Conservation (phyloP, 495 filamentous ascomycete species). For the Tuber indicum region DNA sequence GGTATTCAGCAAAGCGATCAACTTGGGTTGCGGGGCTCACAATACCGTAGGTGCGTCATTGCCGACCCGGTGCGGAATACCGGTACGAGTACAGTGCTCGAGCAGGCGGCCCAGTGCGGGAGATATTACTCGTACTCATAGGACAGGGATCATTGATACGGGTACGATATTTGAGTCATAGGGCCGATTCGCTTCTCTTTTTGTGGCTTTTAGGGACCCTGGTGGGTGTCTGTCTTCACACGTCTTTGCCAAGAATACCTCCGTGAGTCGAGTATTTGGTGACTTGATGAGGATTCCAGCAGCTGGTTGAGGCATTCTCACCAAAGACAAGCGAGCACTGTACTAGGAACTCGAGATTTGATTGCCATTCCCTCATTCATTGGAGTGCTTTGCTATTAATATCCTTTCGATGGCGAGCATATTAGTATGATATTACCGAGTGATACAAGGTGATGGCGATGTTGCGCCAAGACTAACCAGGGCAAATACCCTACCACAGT, state of each 20-base stretch:
- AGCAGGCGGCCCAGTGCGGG: neutral
- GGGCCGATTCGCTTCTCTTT: neutral
- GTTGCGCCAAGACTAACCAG: conserved; percentile 6
- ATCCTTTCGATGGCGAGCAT: neutral
- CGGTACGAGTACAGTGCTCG: too few relatives aligned
- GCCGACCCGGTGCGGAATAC: neutral
- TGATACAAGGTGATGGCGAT: neutral
- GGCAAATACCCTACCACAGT: conserved; percentile 29
- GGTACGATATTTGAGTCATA: neutral
- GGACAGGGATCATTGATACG: neutral
- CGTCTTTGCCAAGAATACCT: too few relatives aligned
- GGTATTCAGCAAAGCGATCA: neutral
- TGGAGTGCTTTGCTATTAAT: neutral
- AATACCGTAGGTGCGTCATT: neutral
- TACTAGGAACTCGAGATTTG: neutral
- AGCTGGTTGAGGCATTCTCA: too few relatives aligned
- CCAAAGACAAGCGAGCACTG: too few relatives aligned
- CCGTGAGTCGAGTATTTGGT: too few relatives aligned
- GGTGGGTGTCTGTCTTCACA: neutral
- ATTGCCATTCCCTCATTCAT: neutral
- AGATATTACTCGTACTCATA: neutral
- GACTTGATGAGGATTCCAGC: too few relatives aligned
- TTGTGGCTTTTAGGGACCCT: neutral
- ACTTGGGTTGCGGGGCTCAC: neutral
- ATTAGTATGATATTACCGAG: too few relatives aligned